phyloP scores from a whole-genome alignment of 2,329 filamentous ascomycete genomes.

The Epichloe uncinata region DNA sequence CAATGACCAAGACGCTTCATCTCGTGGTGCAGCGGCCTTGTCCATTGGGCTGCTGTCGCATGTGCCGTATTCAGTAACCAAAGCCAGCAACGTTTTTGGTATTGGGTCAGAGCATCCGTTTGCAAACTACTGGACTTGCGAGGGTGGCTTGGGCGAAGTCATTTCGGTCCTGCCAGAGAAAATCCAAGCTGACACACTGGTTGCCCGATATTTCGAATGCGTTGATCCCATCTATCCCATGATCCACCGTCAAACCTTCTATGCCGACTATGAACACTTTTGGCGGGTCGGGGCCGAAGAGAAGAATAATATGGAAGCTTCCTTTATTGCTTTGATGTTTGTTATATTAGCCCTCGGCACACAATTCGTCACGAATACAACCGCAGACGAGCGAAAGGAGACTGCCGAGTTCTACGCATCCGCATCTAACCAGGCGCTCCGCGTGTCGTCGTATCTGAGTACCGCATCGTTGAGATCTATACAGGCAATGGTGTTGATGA shows the following conservation, averaged over 20 bases:
- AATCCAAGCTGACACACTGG: conserved; percentile 58
- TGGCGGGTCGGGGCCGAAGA: conserved; percentile 49
- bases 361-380: conserved; percentile 54
- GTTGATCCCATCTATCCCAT: conserved; percentile 75
- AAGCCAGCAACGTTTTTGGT: conserved; percentile 68
- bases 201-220: conserved; percentile 51
- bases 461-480: conserved; percentile 59
- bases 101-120: conserved; percentile 68
- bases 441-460: conserved; percentile 65
- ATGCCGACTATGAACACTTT: conserved; percentile 66
- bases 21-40: conserved; percentile 38
- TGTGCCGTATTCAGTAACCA: conserved; percentile 56
- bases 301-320: conserved; percentile 48
- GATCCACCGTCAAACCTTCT: conserved; percentile 62
- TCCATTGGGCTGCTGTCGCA: conserved; percentile 55
- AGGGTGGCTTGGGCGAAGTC: conserved; percentile 61
- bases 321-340: conserved; percentile 60
- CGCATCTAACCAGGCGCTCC: conserved; percentile 63
- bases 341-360: conserved; percentile 67
- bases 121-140: conserved; percentile 74
- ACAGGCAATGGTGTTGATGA: conserved; percentile 68
- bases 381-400: conserved; percentile 51
- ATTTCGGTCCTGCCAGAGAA: conserved; percentile 64
- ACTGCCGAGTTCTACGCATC: conserved; percentile 74
- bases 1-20: conserved; percentile 28